phyloP scores from a whole-genome alignment of 2,329 filamentous ascomycete species.

The Xylariaceae sp. region DNA sequence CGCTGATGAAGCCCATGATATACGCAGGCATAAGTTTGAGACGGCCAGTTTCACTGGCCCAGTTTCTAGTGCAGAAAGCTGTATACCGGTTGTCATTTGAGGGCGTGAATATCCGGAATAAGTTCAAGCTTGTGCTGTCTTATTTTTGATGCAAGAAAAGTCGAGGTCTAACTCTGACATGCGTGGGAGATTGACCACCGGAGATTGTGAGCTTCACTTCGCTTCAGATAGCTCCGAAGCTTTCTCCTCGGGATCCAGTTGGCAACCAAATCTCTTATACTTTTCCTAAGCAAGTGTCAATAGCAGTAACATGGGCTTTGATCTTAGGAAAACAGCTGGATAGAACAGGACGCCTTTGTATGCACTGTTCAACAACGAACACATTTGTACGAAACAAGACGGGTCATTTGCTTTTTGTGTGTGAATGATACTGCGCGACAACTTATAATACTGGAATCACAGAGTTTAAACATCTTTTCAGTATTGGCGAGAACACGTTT shows the following conservation, averaged over 20 bases:
- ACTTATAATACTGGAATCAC: background rate
- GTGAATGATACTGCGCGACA: background rate
- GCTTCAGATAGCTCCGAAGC: background rate
- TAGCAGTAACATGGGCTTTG: background rate
- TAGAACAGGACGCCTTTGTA: background rate
- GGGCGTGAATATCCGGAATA: background rate
- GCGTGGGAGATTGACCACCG: background rate
- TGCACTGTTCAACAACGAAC: background rate
- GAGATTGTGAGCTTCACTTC: background rate
- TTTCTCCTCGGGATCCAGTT: background rate
- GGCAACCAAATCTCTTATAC: background rate
- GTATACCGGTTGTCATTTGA: background rate
- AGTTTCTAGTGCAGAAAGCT: background rate
- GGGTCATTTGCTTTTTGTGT: background rate
- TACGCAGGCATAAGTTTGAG: background rate
- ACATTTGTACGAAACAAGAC: background rate
- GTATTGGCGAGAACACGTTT: background rate
- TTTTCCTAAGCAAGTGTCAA: background rate
- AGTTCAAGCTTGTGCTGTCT: background rate
- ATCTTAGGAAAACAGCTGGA: background rate
- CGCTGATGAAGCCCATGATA: background rate
- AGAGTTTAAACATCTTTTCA: background rate
- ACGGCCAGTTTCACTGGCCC: background rate
- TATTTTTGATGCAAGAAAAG: background rate
- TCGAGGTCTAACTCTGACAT: background rate